phyloP scores from a whole-genome alignment of 768 basidiomycete species.

The Asterophora parasitica region DNA sequence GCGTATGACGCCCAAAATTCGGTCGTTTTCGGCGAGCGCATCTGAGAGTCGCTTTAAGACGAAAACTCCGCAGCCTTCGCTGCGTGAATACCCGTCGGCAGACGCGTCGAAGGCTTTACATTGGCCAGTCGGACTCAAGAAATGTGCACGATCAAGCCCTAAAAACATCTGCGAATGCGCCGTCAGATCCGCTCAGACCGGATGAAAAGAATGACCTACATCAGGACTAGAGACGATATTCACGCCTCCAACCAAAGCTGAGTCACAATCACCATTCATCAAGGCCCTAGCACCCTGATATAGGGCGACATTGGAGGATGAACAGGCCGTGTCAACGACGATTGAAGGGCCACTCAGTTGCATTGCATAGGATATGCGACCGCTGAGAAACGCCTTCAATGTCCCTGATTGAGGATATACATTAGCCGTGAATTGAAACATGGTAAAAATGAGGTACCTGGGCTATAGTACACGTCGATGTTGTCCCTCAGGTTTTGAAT shows the following conservation, averaged over 20 bases:
- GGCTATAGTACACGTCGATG: slow-evolving; percentile 68
- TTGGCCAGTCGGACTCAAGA: slow-evolving; percentile 60
- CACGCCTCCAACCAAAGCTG: slow-evolving; percentile 72
- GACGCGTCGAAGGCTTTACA: slow-evolving; percentile 68
- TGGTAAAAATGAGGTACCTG: slow-evolving; percentile 37
- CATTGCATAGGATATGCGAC: slow-evolving; percentile 67
- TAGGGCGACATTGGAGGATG: slow-evolving; percentile 62
- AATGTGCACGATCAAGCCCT: slow-evolving; percentile 65
- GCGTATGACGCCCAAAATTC: slow-evolving; percentile 63
- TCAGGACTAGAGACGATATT: slow-evolving; percentile 69
- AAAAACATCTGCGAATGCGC: slow-evolving; percentile 52
- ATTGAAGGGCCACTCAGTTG: slow-evolving; percentile 65
- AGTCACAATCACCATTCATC: slow-evolving; percentile 56
- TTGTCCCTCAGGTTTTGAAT: slow-evolving; percentile 56
- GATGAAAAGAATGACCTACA: slow-evolving; percentile 34
- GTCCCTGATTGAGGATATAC: slow-evolving; percentile 42
- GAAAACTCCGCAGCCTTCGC: slow-evolving; percentile 68
- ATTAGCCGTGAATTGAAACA: neutral
- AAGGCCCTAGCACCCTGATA: slow-evolving; percentile 68
- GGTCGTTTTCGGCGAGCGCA: slow-evolving; percentile 62
- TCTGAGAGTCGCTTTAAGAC: slow-evolving; percentile 67
- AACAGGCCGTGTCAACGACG: slow-evolving; percentile 73
- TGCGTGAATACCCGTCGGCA: slow-evolving; percentile 70
- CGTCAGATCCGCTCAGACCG: neutral
- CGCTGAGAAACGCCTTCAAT: slow-evolving; percentile 60